Evolutionary conservation across 305 asterid species (phyloP).

Genomic region (Nicotiana rustica): DNA sequence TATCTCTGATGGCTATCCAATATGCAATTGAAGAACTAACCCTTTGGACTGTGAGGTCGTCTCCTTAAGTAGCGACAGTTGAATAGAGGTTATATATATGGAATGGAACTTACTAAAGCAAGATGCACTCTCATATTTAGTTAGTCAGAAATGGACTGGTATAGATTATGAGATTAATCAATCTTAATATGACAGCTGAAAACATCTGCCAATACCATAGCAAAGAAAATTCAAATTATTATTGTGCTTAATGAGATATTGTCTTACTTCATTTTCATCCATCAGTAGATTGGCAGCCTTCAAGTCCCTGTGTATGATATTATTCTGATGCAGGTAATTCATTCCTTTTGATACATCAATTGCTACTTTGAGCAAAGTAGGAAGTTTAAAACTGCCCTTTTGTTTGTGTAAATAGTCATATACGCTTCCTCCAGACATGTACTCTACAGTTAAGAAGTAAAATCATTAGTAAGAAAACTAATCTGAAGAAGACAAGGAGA

Average conservation of each 20-base stretch:
- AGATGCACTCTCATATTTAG: background rate
- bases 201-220: background rate
- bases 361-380: slow-evolving; percentile 87
- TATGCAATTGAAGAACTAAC: slow-evolving; percentile 24
- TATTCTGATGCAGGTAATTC: slow-evolving; percentile 45
- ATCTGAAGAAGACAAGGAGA: slow-evolving; percentile 24
- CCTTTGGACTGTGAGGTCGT: background rate
- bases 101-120: background rate
- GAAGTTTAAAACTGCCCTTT: slow-evolving; percentile 89
- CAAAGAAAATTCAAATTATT: background rate
- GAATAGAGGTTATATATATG: background rate
- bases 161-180: background rate
- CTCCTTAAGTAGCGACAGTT: background rate
- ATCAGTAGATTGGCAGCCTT: slow-evolving; percentile 44
- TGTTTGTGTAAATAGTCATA: slow-evolving; percentile 95
- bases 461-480: background rate
- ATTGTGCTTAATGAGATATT: background rate
- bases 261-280: slow-evolving; percentile 45
- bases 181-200: slow-evolving; percentile 1
- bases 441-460: slow-evolving; percentile 58
- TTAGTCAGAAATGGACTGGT: background rate
- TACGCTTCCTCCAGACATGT: slow-evolving; percentile 96
- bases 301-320: slow-evolving; percentile 43
- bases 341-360: slow-evolving; percentile 92
- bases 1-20: background rate